Percentiles rank a stretch among this genome's conserved stretches.
Conservation (phyloP, 2,329 filamentous ascomycete genomes). For the Penicillium sp. region DNA sequence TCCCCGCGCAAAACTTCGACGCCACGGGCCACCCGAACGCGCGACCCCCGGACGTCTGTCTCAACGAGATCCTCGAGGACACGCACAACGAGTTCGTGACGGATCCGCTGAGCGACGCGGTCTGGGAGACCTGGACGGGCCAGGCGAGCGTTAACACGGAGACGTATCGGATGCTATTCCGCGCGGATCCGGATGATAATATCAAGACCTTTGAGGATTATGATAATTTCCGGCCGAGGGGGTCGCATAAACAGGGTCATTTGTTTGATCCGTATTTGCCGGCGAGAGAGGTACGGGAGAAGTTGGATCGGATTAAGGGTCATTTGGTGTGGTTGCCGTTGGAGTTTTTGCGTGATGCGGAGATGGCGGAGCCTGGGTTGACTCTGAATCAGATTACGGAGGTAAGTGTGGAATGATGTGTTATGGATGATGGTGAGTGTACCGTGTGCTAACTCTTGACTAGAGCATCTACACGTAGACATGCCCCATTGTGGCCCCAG, state of each 20-base stretch:
- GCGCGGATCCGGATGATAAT: conserved; percentile 83
- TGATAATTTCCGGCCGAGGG: conserved; percentile 68
- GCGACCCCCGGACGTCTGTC: conserved; percentile 67
- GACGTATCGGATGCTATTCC: conserved; percentile 79
- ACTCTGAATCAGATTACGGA: conserved; percentile 86
- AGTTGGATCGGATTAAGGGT: conserved; percentile 78
- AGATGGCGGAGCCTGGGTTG: conserved; percentile 87
- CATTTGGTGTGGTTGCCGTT: conserved; percentile 97
- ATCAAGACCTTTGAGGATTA: conserved; percentile 92
- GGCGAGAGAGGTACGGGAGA: conserved; percentile 69
- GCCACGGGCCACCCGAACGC: conserved; percentile 73
- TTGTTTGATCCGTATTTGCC: conserved; percentile 79
- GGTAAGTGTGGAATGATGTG: conserved; percentile 52
- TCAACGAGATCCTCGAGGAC: conserved; percentile 74
- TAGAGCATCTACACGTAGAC: conserved; percentile 39
- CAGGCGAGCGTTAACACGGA: conserved; percentile 79
- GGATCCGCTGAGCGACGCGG: conserved; percentile 70
- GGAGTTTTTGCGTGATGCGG: conserved; percentile 76
- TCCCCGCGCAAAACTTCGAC: conserved; percentile 70
- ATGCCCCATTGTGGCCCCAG: conserved; percentile 1
- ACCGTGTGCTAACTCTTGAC: conserved; percentile 13
- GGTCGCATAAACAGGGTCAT: conserved; percentile 76
- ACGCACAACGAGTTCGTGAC: conserved; percentile 67
- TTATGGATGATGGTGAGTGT: no score
- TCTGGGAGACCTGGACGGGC: conserved; percentile 70